phyloP scores from a whole-genome alignment of 192 early-diverging fungal species.

The Rhizophagus sp. region DNA sequence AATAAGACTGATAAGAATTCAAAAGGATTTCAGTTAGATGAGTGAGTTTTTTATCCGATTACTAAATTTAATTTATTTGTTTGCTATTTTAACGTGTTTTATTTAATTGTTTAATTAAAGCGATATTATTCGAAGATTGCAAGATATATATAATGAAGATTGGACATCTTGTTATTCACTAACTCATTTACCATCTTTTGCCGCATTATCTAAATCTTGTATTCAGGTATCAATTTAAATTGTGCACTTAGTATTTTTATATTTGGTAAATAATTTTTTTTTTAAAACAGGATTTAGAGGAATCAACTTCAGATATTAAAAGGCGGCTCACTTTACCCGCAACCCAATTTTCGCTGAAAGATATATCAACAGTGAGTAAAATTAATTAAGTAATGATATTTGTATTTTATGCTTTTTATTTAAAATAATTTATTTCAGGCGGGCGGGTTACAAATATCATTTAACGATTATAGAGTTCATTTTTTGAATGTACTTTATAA shows the following conservation, averaged over 20 bases:
- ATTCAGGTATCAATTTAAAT: not conserved
- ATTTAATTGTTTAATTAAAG: not conserved
- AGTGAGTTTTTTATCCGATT: conserved; percentile 34
- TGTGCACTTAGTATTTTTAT: not conserved
- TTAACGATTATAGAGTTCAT: conserved; percentile 13
- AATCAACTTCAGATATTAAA: conserved; percentile 4
- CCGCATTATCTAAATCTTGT: conserved; percentile 10
- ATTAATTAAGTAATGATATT: not conserved
- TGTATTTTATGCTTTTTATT: not conserved
- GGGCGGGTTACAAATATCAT: conserved; percentile 7
- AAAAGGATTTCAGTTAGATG: conserved; percentile 39
- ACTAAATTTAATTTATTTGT: not conserved
- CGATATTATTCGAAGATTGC: not conserved
- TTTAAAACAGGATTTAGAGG: not conserved
- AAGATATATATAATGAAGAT: conserved; percentile 2
- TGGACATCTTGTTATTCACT: not conserved
- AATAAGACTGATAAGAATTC: conserved; percentile 43
- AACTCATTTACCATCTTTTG: conserved; percentile 14
- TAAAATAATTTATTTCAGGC: not conserved
- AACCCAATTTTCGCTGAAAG: not conserved
- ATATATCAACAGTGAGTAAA: not conserved
- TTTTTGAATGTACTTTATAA: conserved; percentile 2
- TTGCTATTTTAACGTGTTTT: not conserved
- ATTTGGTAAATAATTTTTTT: not conserved
- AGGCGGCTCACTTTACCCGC: not conserved